A percentile compares a stretch with the other conserved stretches of the same genome.
These are phyloP conservation scores for Hericium erinaceus DNA, from an alignment of 768 basidiomycete species.

Conservation along the genomic window DNA sequence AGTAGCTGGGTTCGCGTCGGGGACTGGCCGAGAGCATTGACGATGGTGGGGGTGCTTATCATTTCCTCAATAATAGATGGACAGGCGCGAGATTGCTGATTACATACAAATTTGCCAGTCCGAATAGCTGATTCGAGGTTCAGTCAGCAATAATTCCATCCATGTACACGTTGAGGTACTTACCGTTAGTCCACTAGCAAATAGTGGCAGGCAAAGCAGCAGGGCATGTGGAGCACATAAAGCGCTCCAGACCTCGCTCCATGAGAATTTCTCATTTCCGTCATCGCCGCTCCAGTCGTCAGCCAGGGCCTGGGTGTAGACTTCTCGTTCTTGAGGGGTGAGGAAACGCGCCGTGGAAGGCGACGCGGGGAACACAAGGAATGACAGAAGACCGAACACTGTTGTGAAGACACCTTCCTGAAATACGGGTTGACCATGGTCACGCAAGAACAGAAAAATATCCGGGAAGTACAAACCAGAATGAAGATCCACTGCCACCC, in stretches of 20 bases:
- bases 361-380: constrained; percentile 38
- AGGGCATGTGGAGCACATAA: constrained; percentile 44
- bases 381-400: constrained; percentile 42
- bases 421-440: not conserved
- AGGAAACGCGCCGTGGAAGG: constrained; percentile 42
- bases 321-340: constrained; percentile 34
- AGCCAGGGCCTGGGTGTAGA: constrained; percentile 27
- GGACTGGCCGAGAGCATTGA: constrained; percentile 21
- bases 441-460: not conserved
- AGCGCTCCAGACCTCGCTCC: constrained; percentile 42
- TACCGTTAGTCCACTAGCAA: constrained; percentile 46
- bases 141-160: not conserved
- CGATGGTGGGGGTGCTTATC: constrained; percentile 19
- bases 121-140: constrained; percentile 12
- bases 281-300: constrained; percentile 21
- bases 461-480: constrained; percentile 24
- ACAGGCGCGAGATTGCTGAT: not conserved
- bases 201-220: constrained; percentile 40
- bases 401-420: constrained; percentile 57
- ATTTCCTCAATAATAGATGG: not conserved
- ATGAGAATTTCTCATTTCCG: constrained; percentile 40
- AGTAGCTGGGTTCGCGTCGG: constrained; percentile 22
- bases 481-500: constrained; percentile 69
- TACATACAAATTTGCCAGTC: constrained; percentile 19
- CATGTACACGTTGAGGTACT: constrained; percentile 10